A percentile compares a stretch with the other conserved stretches of the same genome.
phyloP scores from a whole-genome alignment of 768 basidiomycete species.

The Strobilomyces dryophilus region DNA sequence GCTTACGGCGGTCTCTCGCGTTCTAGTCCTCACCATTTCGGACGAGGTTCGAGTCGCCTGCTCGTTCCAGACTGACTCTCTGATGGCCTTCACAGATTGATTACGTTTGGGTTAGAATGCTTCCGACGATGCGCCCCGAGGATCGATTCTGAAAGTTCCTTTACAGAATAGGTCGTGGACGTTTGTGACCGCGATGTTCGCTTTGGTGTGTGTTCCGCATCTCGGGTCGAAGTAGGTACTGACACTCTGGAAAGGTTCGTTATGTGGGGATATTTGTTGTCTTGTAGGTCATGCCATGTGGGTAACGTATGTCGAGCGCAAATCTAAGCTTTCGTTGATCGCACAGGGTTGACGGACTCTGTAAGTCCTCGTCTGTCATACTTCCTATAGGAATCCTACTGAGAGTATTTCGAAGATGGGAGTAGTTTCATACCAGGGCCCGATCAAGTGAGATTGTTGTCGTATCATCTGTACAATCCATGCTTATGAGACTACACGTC shows the following conservation, averaged over 20 bases:
- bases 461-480: neutral
- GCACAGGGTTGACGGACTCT: constrained; percentile 3
- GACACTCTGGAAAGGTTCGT: constrained; percentile 12
- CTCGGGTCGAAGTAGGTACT: neutral
- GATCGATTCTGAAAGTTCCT: neutral
- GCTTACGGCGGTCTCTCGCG: neutral
- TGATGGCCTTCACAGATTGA: constrained; percentile 9
- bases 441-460: neutral
- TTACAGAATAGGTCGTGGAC: constrained; percentile 17
- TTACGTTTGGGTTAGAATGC: constrained; percentile 17
- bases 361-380: constrained; percentile 2
- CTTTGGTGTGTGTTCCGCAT: constrained; percentile 9
- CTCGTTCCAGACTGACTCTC: neutral
- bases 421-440: constrained; percentile 19
- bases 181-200: constrained; percentile 11
- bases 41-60: constrained; percentile 10
- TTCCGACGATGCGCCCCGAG: neutral
- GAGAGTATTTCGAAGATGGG: constrained; percentile 11
- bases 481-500: neutral
- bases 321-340: neutral
- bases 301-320: neutral
- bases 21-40: constrained; percentile 15
- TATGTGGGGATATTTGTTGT: constrained; percentile 11
- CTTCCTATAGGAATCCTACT: neutral
- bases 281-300: constrained; percentile 7